Conservation (phyloP, 345 rosid genomes). For the Abelmoschus esculentus region DNA sequence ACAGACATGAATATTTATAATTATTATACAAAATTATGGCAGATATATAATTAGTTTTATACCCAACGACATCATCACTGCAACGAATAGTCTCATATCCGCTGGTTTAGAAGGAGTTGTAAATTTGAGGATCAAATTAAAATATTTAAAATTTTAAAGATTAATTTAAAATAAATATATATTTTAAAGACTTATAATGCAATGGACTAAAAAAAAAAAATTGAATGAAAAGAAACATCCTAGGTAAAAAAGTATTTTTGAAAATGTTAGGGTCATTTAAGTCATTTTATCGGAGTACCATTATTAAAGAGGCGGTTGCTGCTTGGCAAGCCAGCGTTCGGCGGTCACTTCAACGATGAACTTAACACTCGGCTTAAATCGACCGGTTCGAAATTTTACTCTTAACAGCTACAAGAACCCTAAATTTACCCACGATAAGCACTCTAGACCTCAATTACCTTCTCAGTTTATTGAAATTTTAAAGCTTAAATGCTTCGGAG, state of each 20-base stretch:
- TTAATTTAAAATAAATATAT: no score
- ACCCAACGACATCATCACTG: no score
- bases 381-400: neutral
- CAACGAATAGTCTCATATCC: no score
- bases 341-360: constrained; percentile 12
- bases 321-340: neutral
- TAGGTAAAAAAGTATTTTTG: neutral
- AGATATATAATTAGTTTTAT: no score
- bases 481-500: constrained; percentile 6
- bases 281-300: neutral
- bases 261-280: neutral
- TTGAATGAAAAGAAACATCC: no score
- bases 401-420: neutral
- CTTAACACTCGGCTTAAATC: constrained; percentile 8
- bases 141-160: no score
- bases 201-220: neutral
- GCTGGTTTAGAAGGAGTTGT: no score
- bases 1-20: no score
- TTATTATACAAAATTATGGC: no score
- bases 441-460: constrained; percentile 1
- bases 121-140: no score
- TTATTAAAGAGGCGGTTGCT: neutral
- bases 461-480: constrained; percentile 9
- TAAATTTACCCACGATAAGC: neutral
- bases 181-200: no score